Conservation (phyloP, 768 basidiomycete species). For the Rhizopogon vesiculosus region DNA sequence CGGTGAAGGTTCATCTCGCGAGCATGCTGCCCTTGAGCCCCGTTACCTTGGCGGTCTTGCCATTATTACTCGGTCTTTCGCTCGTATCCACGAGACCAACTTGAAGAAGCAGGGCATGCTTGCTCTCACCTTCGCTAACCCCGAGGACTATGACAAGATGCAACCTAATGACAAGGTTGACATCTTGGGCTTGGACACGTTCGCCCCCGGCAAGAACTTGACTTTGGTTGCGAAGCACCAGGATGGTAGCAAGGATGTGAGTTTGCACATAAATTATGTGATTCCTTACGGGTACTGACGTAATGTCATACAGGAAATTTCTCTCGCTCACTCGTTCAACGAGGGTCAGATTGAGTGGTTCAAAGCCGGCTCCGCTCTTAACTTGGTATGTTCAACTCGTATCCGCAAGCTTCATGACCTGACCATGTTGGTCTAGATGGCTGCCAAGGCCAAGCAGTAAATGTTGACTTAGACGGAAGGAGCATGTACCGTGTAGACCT, state of each 20-base stretch:
- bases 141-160: slow-evolving; percentile 93
- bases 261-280: slow-evolving; percentile 12
- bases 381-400: slow-evolving; percentile 52
- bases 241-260: slow-evolving; percentile 68
- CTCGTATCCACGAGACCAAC: slow-evolving; percentile 97
- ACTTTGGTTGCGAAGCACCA: slow-evolving; percentile 77
- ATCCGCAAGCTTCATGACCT: not conserved
- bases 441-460: slow-evolving; percentile 53
- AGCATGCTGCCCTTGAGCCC: slow-evolving; percentile 96
- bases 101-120: slow-evolving; percentile 99
- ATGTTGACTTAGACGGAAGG: slow-evolving; percentile 1
- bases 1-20: slow-evolving; percentile 97
- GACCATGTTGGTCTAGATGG: slow-evolving; percentile 46
- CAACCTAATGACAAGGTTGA: slow-evolving; percentile 83
- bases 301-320: slow-evolving; percentile 46
- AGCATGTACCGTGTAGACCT: not conserved
- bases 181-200: slow-evolving; percentile 83
- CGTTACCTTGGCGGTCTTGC: slow-evolving; percentile 93
- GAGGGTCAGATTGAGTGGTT: slow-evolving; percentile 98
- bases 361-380: slow-evolving; percentile 94
- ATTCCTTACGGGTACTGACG: slow-evolving; percentile 7
- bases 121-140: slow-evolving; percentile 87
- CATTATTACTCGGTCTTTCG: slow-evolving; percentile 94
- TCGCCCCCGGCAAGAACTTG: slow-evolving; percentile 91
- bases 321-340: slow-evolving; percentile 92